Percentiles rank a stretch among this genome's conserved stretches.
These are phyloP conservation scores for Phymatotrichopsis omnivora DNA, from an alignment of 2,329 filamentous ascomycete species.

Conservation along the genomic window DNA sequence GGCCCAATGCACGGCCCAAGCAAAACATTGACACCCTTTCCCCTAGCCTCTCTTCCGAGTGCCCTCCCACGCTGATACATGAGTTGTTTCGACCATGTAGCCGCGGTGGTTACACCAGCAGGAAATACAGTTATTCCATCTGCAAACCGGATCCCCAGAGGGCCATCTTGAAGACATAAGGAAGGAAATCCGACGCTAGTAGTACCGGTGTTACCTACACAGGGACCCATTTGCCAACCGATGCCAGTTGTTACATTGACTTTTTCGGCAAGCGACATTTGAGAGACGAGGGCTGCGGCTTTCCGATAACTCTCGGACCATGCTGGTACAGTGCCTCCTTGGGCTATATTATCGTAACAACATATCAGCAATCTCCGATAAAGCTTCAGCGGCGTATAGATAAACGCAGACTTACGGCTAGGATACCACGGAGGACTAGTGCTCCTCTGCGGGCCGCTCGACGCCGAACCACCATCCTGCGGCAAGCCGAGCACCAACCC, in stretches of 20 bases:
- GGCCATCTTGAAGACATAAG: slow-evolving; percentile 62
- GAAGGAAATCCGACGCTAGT: slow-evolving; percentile 59
- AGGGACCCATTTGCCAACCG: slow-evolving; percentile 60
- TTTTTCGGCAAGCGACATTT: slow-evolving; percentile 82
- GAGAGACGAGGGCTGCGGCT: slow-evolving; percentile 55
- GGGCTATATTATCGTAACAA: no score
- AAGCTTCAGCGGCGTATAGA: no score
- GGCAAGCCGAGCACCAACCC: not conserved
- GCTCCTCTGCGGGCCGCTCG: no score
- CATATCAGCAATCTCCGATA: no score
- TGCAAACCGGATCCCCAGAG: slow-evolving; percentile 68
- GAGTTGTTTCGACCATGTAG: slow-evolving; percentile 73
- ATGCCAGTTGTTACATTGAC: slow-evolving; percentile 86
- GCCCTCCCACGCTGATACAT: slow-evolving; percentile 73
- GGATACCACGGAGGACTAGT: no score
- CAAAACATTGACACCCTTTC: slow-evolving; percentile 64
- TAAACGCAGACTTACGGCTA: no score
- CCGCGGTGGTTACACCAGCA: slow-evolving; percentile 76
- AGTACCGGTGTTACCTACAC: slow-evolving; percentile 56
- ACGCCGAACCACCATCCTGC: not conserved
- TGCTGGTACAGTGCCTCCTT: no score
- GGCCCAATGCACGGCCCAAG: slow-evolving; percentile 79
- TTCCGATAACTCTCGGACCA: slow-evolving; percentile 64
- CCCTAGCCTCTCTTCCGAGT: slow-evolving; percentile 61
- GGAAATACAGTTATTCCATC: slow-evolving; percentile 80